Base-by-base conservation (phyloP, 345 rosid genomes). In the Murraya paniculata region DNA sequence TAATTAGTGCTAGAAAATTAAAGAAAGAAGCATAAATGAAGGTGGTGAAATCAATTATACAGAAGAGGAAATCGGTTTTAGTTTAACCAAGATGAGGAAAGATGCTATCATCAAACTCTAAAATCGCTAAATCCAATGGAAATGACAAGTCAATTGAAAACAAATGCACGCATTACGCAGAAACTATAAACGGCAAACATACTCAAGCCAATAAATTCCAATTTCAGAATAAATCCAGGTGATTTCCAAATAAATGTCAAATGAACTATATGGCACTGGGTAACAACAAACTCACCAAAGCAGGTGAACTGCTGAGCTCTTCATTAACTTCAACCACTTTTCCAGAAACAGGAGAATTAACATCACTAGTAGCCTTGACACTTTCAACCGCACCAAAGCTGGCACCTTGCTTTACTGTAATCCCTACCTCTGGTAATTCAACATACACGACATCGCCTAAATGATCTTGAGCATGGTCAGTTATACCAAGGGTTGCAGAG, bases 321-420 rank as follows among this genome's bases (percentile, higher is more conserved):
- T 86, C 88, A 66, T 97, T 97, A 76, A 94, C 89, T 80, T 89
- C 93, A 72, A 91, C 78, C 38, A 97, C 98, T 33, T 79, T 90
- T 39, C 99, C 99, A 0, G 98, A 94, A 81, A 97, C 88, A 22
- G 99, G 99, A 73, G 98, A 93, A 78, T 89, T 86, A 66, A 97
- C 68, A 87, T 97, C 99, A 74, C 99, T 97, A 13, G 98, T 91
- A 59, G 99, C 99, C 90, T 97, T 97, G 66, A 97, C 99, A 80
- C 99, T 97, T 81, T 97, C 99, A 56, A 97, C 98, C 0, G 99
- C 99, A 50, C 99, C 98, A 77, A 97, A 97, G 71, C 95, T 77
- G 72, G 76, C 81, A 6, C 97, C 99, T 61, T 97, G 94, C 9
- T 81, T 80, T 69, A 94, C 91, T 0, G 85, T 8, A 56, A 81